These are phyloP conservation scores for Takashimella tepidaria DNA, from an alignment of 1,284 basidiomycete species.

Conservation along the genomic window DNA sequence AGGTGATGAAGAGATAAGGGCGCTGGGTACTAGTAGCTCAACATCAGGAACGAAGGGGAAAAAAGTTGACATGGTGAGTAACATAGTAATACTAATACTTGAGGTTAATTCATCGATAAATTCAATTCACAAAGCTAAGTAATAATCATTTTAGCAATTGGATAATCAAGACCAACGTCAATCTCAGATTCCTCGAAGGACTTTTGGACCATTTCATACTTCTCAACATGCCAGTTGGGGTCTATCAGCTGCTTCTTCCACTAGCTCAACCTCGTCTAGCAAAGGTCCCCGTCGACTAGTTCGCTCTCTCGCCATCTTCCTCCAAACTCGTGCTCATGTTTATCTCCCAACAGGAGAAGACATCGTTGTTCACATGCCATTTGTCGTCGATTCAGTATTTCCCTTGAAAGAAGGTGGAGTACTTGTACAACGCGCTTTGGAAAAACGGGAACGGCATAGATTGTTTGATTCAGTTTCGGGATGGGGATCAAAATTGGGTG, in stretches of 20 bases:
- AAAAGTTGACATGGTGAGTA: too few relatives aligned
- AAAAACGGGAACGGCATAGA: conserved; percentile 21
- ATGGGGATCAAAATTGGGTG: background rate
- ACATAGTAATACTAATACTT: too few relatives aligned
- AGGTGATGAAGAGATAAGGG: too few relatives aligned
- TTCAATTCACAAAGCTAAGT: too few relatives aligned
- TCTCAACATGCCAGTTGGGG: conserved; percentile 31
- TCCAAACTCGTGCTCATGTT: conserved; percentile 67
- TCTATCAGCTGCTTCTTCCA: conserved; percentile 12
- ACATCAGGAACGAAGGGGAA: too few relatives aligned
- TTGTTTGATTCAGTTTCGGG: too few relatives aligned
- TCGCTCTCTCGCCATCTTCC: conserved; percentile 69
- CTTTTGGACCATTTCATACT: conserved; percentile 45
- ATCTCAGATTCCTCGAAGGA: too few relatives aligned
- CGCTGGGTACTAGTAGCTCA: too few relatives aligned
- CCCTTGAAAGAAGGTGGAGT: conserved; percentile 52
- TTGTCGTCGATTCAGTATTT: conserved; percentile 72
- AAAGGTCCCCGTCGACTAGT: background rate
- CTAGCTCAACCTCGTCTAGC: background rate
- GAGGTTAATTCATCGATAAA: too few relatives aligned
- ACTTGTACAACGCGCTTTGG: conserved; percentile 59
- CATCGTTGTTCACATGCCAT: conserved; percentile 74
- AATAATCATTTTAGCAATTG: too few relatives aligned
- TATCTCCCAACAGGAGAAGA: conserved; percentile 68
- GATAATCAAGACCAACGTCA: too few relatives aligned